Evolutionary conservation across 225 moss, liverwort and hornwort genomes (phyloP), one percentile per base, ranked within the genome.

Genomic region (Marchantia paleacea): DNA sequence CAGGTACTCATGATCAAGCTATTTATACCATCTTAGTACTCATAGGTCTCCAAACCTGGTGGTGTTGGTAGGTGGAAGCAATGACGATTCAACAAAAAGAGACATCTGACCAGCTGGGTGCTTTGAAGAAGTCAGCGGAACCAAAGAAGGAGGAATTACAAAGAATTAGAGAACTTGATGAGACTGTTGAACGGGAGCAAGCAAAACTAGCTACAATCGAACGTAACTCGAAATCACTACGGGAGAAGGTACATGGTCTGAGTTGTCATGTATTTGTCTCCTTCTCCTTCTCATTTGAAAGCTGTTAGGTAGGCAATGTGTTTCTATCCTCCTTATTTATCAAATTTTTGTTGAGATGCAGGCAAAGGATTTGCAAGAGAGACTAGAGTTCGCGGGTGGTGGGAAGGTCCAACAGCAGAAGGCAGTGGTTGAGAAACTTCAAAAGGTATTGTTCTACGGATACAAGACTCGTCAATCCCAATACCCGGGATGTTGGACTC

Each of bases 301-400:
- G 31, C 39, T 69, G 30, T 69, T 4, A 31, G 39, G 6, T 31
- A 31, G 12, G n/a, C n/a, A 24, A 9, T 64, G 11, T n/a, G n/a
- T n/a, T n/a, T n/a, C n/a, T 64, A 64, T 58, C 57, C 1, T 57
- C 14, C 57, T 57, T 57, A 1, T 14, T 18, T 72, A 51, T 54
- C 14, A 79, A 75, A 29, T 52, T 69, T 68, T 68, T 81, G 67
- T 52, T 58, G 65, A 63, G n/a, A 16, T 79, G 69, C 87, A 97
- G 97, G 90, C 91, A 22, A 91, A 90, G 79, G 95, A 93, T 16
- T 85, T 97, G 75, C 93, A 95, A 85, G 75, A 89, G 76, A 90
- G 89, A 90, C 86, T 97, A 89, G 95, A 97, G 80, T 83, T 90
- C 85, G 97, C 95, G 9, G 97, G 95, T 73, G 95, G 95, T 70